Conservation (phyloP, 768 basidiomycete species). For the Lyophyllum decastes region DNA sequence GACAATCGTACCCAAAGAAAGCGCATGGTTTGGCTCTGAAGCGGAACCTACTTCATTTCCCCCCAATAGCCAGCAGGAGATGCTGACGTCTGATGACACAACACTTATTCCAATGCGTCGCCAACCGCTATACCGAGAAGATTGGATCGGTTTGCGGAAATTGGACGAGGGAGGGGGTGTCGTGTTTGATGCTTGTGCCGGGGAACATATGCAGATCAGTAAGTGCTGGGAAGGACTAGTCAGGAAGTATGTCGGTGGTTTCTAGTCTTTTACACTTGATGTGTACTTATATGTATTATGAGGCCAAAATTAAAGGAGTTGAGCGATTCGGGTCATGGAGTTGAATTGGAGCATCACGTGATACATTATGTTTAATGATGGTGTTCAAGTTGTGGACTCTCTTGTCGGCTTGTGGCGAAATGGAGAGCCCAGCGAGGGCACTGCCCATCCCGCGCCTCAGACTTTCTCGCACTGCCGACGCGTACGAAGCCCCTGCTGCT, state of each 20-base stretch:
- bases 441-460: conserved; percentile 35
- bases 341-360: conserved; percentile 1
- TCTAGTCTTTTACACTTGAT: no score
- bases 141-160: conserved; percentile 78
- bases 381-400: not conserved
- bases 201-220: conserved; percentile 74
- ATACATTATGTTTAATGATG: not conserved
- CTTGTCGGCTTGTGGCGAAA: conserved; percentile 12
- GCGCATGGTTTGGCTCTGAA: conserved; percentile 84
- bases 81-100: conserved; percentile 10
- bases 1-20: conserved; percentile 84
- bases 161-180: conserved; percentile 71
- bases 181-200: conserved; percentile 61
- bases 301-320: no score
- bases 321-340: not conserved
- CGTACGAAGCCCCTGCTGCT: conserved; percentile 27
- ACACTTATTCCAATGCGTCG: conserved; percentile 66
- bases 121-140: conserved; percentile 73
- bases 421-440: conserved; percentile 25
- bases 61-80: conserved; percentile 7
- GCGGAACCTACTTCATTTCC: conserved; percentile 39
- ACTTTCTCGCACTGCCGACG: conserved; percentile 27
- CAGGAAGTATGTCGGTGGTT: conserved; percentile 38
- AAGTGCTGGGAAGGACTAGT: conserved; percentile 64
- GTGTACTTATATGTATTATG: no score